These are phyloP conservation scores for Podospora conica DNA, from an alignment of 495 filamentous ascomycete genomes.

Conservation along the genomic window DNA sequence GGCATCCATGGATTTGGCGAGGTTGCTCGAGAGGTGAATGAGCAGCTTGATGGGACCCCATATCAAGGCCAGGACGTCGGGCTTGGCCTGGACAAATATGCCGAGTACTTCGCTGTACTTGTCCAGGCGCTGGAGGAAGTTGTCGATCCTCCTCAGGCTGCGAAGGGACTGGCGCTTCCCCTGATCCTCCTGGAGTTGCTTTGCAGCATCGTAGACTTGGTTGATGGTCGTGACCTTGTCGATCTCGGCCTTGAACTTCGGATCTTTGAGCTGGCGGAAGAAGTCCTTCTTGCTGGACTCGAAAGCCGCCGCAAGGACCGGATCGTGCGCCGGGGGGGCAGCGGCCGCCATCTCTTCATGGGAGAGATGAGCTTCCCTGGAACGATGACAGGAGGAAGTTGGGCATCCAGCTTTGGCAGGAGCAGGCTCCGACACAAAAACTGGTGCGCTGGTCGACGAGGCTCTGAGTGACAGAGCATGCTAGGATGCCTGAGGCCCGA, in stretches of 20 bases:
- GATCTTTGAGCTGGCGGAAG: not conserved
- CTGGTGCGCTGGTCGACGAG: too few relatives aligned
- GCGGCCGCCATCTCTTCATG: not conserved
- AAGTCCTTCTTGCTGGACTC: not conserved
- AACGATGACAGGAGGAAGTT: not conserved
- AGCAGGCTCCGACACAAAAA: not conserved
- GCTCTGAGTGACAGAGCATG: not conserved
- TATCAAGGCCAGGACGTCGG: constrained; percentile 24
- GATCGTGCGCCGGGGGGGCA: not conserved
- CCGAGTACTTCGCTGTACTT: constrained; percentile 8
- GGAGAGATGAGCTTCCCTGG: not conserved
- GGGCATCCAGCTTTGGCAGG: not conserved
- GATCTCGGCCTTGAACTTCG: constrained; percentile 10
- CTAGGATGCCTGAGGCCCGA: not conserved
- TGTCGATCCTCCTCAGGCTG: not conserved
- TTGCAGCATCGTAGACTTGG: not conserved
- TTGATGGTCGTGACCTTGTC: not conserved
- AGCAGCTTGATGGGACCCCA: constrained; percentile 27
- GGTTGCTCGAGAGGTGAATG: constrained; percentile 16
- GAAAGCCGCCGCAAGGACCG: not conserved
- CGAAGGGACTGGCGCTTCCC: not conserved
- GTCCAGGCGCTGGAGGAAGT: not conserved
- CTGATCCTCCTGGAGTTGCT: constrained; percentile 2
- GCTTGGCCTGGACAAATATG: constrained; percentile 23
- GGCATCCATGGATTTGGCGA: constrained; percentile 24